Conservation (phyloP, 345 rosid genomes). For the Iberis pinnata region DNA sequence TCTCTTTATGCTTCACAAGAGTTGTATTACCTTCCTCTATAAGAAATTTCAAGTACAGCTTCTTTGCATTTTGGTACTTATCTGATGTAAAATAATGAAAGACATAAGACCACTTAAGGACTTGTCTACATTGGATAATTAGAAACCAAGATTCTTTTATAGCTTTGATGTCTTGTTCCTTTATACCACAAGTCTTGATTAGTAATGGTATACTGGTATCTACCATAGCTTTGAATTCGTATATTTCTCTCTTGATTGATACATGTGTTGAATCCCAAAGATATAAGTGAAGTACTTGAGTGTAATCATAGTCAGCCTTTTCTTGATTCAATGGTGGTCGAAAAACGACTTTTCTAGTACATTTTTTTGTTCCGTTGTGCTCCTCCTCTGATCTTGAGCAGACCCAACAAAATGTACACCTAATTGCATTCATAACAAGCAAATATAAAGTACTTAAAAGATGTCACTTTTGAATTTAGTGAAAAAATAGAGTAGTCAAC, state of each 20-base stretch:
- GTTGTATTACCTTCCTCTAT: background rate
- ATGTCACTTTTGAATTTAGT: too few species aligned
- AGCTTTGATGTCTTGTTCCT: background rate
- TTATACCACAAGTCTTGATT: background rate
- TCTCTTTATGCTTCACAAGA: background rate
- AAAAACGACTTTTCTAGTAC: background rate
- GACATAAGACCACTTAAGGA: constrained; percentile 18
- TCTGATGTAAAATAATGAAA: background rate
- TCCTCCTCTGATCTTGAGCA: constrained; percentile 4
- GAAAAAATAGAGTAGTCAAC: too few species aligned
- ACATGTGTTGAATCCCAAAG: background rate
- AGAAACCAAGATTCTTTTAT: constrained; percentile 7
- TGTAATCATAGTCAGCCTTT: background rate
- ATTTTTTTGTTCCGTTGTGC: background rate
- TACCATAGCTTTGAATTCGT: background rate
- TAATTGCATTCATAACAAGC: background rate
- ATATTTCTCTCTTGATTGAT: background rate
- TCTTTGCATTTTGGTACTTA: constrained; percentile 6
- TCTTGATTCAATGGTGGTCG: background rate
- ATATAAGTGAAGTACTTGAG: background rate
- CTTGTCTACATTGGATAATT: constrained; percentile 1
- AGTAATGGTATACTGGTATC: background rate
- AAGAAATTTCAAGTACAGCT: background rate
- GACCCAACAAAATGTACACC: constrained; percentile 1
- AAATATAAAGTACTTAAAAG: background rate